phyloP scores from a whole-genome alignment of 2,329 filamentous ascomycete genomes.

The Cryphonectria nitschkei region DNA sequence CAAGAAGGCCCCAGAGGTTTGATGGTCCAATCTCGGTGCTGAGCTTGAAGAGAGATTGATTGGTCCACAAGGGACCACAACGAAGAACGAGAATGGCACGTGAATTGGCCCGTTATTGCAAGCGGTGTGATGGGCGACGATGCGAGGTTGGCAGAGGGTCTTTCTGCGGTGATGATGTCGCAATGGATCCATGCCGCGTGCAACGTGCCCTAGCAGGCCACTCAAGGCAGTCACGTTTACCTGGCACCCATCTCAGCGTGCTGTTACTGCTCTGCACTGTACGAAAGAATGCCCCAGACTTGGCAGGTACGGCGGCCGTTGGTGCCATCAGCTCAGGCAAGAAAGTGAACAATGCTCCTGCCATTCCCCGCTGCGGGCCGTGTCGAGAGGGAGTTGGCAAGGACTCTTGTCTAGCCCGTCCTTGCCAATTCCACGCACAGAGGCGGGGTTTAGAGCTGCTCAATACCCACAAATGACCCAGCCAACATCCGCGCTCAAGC shows the following conservation, averaged over 20 bases:
- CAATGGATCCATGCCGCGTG: neutral
- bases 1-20: neutral
- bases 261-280: neutral
- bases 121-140: neutral
- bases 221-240: too few species aligned
- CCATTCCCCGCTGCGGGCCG: constrained; percentile 1
- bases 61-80: neutral
- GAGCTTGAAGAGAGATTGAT: neutral
- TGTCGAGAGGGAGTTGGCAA: neutral
- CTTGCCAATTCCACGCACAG: neutral
- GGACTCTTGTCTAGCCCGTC: neutral
- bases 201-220: neutral
- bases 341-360: constrained; percentile 3
- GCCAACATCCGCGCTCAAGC: neutral
- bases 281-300: neutral
- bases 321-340: neutral
- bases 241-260: too few species aligned
- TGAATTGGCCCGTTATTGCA: neutral
- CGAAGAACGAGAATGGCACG: neutral
- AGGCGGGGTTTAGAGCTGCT: neutral
- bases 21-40: neutral
- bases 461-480: neutral
- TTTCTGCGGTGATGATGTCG: neutral
- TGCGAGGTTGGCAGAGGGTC: neutral
- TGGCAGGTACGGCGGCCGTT: neutral